Percentiles rank a stretch among this genome's conserved stretches.
phyloP scores from a whole-genome alignment of 1,284 basidiomycete genomes.

The Leccinum solheimii region DNA sequence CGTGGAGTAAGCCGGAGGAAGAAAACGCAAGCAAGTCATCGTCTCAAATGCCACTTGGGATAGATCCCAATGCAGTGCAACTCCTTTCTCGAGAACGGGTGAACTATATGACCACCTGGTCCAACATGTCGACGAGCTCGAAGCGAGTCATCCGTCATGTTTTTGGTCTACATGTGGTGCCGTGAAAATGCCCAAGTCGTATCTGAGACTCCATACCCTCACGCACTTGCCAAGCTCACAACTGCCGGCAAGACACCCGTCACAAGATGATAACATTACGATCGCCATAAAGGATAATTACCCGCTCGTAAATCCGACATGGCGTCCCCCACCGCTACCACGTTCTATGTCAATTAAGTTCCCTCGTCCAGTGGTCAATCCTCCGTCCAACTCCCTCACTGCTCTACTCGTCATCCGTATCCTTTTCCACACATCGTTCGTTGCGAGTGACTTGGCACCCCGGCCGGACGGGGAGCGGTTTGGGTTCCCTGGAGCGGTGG shows the following conservation, averaged over 20 bases:
- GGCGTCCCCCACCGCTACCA: constrained; percentile 61
- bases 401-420: constrained; percentile 74
- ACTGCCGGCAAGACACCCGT: constrained; percentile 53
- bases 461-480: constrained; percentile 76
- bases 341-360: constrained; percentile 58
- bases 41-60: constrained; percentile 72
- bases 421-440: constrained; percentile 73
- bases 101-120: constrained; percentile 72
- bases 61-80: constrained; percentile 50
- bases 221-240: constrained; percentile 69
- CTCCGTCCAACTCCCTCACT: constrained; percentile 70
- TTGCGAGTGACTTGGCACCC: constrained; percentile 67
- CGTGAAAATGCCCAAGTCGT: constrained; percentile 47
- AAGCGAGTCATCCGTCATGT: constrained; percentile 51
- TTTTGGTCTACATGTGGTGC: constrained; percentile 66
- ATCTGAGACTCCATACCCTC: constrained; percentile 63
- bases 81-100: constrained; percentile 48
- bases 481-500: constrained; percentile 74
- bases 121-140: constrained; percentile 51
- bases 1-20: constrained; percentile 72
- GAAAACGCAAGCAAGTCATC: constrained; percentile 52
- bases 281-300: constrained; percentile 55
- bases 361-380: constrained; percentile 56
- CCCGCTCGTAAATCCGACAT: constrained; percentile 60
- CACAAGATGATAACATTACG: constrained; percentile 69